phyloP scores from a whole-genome alignment of 345 rosid species.

The Populus deltoides region DNA sequence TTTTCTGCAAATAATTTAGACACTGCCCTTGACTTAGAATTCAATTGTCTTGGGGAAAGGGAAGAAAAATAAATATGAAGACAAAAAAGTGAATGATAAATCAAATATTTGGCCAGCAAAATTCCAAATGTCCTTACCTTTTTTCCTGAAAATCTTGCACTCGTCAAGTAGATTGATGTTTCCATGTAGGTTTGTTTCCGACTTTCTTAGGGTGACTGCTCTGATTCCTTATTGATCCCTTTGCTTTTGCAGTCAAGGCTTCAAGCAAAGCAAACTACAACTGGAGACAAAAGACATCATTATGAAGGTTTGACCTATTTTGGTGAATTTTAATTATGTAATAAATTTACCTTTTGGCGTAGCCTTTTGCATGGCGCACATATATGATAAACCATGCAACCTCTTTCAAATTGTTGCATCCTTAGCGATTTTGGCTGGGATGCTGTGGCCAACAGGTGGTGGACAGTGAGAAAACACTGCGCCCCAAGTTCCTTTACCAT shows the following conservation, averaged over 20 bases:
- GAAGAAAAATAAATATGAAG: neutral
- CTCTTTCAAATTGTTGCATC: neutral
- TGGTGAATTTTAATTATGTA: neutral
- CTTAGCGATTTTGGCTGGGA: neutral
- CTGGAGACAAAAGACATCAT: slow-evolving; percentile 71
- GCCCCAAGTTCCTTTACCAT: neutral
- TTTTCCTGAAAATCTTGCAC: neutral
- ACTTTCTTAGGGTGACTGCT: neutral
- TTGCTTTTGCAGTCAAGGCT: slow-evolving; percentile 62
- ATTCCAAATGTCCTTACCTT: neutral
- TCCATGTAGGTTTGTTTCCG: neutral
- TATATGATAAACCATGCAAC: neutral
- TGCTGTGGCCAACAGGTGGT: neutral
- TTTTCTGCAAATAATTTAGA: neutral
- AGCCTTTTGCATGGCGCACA: neutral
- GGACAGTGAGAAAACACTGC: neutral
- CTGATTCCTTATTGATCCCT: neutral
- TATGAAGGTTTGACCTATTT: slow-evolving; percentile 57
- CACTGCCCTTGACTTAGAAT: neutral
- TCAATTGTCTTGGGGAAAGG: neutral
- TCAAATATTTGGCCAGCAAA: neutral
- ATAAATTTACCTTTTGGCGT: neutral
- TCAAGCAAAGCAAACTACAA: slow-evolving; percentile 78
- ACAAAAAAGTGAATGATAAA: neutral
- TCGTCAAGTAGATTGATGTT: neutral